Evolutionary conservation across 257 asterid species (phyloP).

Genomic region (Ligustrum vulgare): DNA sequence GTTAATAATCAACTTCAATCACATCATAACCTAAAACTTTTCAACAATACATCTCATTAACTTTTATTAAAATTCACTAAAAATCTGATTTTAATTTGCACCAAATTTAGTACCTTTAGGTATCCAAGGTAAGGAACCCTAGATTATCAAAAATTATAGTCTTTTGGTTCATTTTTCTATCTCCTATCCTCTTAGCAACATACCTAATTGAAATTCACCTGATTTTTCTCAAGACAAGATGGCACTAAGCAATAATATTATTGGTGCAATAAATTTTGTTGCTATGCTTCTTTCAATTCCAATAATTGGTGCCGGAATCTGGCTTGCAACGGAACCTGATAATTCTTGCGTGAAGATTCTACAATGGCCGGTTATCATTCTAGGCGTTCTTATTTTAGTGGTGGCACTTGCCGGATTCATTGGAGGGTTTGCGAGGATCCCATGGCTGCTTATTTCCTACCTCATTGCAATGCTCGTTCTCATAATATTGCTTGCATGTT

Average conservation of each 20-base stretch:
- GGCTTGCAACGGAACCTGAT: slow-evolving; percentile 71
- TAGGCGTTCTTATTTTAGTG: slow-evolving; percentile 59
- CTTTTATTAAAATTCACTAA: too few species aligned
- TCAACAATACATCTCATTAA: too few species aligned
- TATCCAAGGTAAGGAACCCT: slow-evolving; percentile 28
- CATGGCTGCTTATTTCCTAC: slow-evolving; percentile 61
- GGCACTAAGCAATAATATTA: slow-evolving; percentile 73
- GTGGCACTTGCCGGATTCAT: slow-evolving; percentile 71
- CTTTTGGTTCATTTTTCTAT: not conserved
- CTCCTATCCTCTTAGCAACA: not conserved
- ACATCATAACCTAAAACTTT: too few species aligned
- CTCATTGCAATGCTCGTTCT: slow-evolving; percentile 73
- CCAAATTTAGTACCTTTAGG: slow-evolving; percentile 15
- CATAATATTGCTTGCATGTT: slow-evolving; percentile 59
- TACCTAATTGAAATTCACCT: not conserved
- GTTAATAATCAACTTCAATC: too few species aligned
- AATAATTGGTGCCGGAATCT: slow-evolving; percentile 77
- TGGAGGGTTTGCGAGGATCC: slow-evolving; percentile 79
- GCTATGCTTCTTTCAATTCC: slow-evolving; percentile 80
- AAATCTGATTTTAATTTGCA: too few species aligned
- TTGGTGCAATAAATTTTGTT: slow-evolving; percentile 72
- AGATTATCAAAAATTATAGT: slow-evolving; percentile 9
- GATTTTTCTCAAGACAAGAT: slow-evolving; percentile 35
- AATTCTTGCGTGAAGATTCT: slow-evolving; percentile 75
- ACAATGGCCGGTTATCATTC: slow-evolving; percentile 77